Base-by-base conservation (phyloP, 2,329 filamentous ascomycete genomes). In the Aspergillus bombycis region DNA sequence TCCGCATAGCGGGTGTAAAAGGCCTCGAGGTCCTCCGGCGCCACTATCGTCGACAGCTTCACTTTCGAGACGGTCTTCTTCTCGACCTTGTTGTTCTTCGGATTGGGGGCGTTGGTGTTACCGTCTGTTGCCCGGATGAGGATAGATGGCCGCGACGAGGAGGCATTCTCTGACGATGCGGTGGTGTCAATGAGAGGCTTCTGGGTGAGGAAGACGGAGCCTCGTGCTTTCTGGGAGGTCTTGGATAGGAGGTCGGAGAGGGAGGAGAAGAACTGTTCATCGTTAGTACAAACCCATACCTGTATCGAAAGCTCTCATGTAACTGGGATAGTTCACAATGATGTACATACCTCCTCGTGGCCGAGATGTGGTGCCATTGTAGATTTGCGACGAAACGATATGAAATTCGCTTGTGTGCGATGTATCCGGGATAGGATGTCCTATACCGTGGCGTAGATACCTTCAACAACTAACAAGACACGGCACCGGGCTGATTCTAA, bases 1-100 rank as follows among this genome's bases (percentile, higher is more conserved):
- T 98, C 95, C 26, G 93, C 94, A 81, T 98, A 99, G 58, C 87
- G 85, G 34, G 83, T 81, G 77, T 93, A 99, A 75, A 99, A 99
- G 0, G 78, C 82, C 60, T 96, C 93, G 12, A 98, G 77, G 6
- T 90, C 87, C 62, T 89, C 87, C 0, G 91, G 87, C 61, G 90
- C 85, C 0, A 98, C 93, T 0, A 97, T 79, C 0, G 95, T 98
- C 2, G 92, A 92, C 30, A 97, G 75, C 78, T 94, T 96, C 69
- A 91, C 79, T 71, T 88, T 89, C 68, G 90, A 89, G 61, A 84
- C 77, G 46, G 82, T 77, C 61, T 84, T 83, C 66, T 83, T 67
- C 62, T 72, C 69, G 30, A 78, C 75, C 61, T 72, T 67, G 57
- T 60, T 54, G 0, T 65, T 68, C 46, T 78, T 79, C 57, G 79